Evolutionary conservation across 108 stramenopile genomes (phyloP), one percentile per base, ranked within the genome.

Genomic region (Nitzschia sp.): DNA sequence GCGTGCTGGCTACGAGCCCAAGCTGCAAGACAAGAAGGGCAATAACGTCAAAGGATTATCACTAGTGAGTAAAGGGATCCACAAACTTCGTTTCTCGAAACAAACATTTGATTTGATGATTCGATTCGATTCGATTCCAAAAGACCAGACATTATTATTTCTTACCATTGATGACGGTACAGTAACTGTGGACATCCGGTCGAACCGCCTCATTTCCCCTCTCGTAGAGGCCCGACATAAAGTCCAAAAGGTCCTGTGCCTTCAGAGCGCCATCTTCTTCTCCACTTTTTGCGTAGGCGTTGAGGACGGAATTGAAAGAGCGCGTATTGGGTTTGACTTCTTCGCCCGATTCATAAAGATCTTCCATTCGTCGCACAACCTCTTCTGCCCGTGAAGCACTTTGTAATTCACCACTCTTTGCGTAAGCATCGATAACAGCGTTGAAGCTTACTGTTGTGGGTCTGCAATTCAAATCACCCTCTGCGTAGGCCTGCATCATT

Each of bases 141-240:
- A n/a, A n/a, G n/a, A n/a, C n/a, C n/a, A n/a, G n/a, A n/a, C n/a
- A 28, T 17, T 4, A 57, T 30, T 15, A 57, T 29, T 16, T 56
- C 82, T 58, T 66, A 79, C 75, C 81, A 77, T 87, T 88, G 46
- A 89, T 89, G 6, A 83, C 87, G 9, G 88, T 85, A 25, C 69
- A 76, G 36, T 80, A 89, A 15, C 79, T 81, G 27, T 83, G 81
- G 19, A 77, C 80, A 56, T 92, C 91, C 0, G 91, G 91, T n/a
- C 57, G 53, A 6, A 92, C 79, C 23, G 77, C 34, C 3, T 68
- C 52, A 45, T 72, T 73, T 21, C 68, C 73, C 32, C 63, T 46
- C 23, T 76, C 75, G 48, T 80, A 76, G 19, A 84, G 50, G 45
- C 76, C 54, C 21, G 69, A 60, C 88, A 92, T 88, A 26, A 71